These are phyloP conservation scores for Syzygium grande DNA, from an alignment of 345 rosid species.

Conservation along the genomic window DNA sequence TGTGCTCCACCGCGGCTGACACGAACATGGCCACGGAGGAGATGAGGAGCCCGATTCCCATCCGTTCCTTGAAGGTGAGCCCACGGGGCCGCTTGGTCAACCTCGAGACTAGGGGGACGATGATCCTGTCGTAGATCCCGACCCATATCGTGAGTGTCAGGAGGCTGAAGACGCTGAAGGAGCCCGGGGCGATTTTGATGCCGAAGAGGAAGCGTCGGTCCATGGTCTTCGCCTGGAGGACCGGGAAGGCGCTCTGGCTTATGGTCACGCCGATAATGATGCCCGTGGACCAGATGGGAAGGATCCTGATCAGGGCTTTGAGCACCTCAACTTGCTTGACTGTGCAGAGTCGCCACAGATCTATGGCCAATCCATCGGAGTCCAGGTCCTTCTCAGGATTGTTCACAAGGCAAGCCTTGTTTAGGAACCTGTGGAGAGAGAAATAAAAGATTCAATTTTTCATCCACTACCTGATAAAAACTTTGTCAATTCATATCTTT, in stretches of 20 bases:
- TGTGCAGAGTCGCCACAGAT: slow-evolving; percentile 42
- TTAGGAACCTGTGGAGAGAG: slow-evolving; percentile 20
- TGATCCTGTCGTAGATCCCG: slow-evolving; percentile 25
- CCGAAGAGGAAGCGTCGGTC: slow-evolving; percentile 22
- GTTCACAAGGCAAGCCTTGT: slow-evolving; percentile 42
- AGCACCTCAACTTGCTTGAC: slow-evolving; percentile 49
- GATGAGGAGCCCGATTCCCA: slow-evolving; percentile 32
- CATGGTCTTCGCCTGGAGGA: slow-evolving; percentile 37
- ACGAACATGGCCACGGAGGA: slow-evolving; percentile 24
- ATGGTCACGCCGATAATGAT: slow-evolving; percentile 32
- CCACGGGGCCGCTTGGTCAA: slow-evolving; percentile 26
- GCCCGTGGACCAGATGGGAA: slow-evolving; percentile 47
- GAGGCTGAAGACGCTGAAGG: slow-evolving; percentile 23
- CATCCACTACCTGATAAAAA: not conserved
- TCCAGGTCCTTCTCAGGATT: slow-evolving; percentile 31
- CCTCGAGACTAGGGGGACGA: slow-evolving; percentile 26
- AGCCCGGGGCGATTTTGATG: slow-evolving; percentile 26
- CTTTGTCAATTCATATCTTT: not conserved
- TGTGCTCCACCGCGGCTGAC: slow-evolving; percentile 32
- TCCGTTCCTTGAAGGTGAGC: slow-evolving; percentile 25
- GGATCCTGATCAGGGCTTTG: slow-evolving; percentile 39
- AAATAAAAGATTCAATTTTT: not conserved
- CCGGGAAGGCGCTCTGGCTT: slow-evolving; percentile 35
- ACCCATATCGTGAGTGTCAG: slow-evolving; percentile 38
- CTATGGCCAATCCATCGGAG: slow-evolving; percentile 14